Evolutionary conservation across 176 grass and related monocot species (phyloP).

Genomic region (Areca catechu): DNA sequence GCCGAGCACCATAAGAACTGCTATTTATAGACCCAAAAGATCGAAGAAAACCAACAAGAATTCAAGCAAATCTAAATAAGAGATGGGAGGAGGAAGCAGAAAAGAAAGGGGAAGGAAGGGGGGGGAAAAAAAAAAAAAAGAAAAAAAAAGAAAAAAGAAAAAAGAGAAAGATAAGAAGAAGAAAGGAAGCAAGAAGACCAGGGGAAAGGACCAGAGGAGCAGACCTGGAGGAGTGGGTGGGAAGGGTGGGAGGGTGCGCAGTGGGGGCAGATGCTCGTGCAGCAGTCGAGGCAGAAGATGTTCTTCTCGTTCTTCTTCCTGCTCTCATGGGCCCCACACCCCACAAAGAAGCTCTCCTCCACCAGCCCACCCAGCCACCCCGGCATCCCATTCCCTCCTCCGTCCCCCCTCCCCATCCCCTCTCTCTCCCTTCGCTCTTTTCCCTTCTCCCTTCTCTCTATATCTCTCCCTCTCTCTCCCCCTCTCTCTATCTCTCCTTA

Average conservation of each 20-base stretch:
- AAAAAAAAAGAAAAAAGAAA: background rate
- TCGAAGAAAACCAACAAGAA: too few species aligned
- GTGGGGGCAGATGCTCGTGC: slow-evolving; percentile 80
- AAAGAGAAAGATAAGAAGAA: background rate
- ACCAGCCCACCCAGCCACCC: slow-evolving; percentile 59
- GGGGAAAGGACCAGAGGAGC: background rate
- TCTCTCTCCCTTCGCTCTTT: background rate
- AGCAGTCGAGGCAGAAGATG: slow-evolving; percentile 95
- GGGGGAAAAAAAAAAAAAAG: too few species aligned
- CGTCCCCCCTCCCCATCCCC: background rate
- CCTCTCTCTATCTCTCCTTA: background rate
- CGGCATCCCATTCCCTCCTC: slow-evolving; percentile 30
- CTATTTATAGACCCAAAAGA: slow-evolving; percentile 1
- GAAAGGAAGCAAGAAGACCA: background rate
- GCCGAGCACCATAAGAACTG: too few species aligned
- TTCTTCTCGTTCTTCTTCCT: slow-evolving; percentile 98
- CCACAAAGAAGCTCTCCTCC: slow-evolving; percentile 87
- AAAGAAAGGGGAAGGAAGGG: too few species aligned
- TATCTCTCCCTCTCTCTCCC: background rate
- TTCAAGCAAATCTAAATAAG: background rate
- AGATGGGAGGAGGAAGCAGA: background rate
- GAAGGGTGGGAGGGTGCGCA: slow-evolving; percentile 49
- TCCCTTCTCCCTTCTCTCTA: background rate
- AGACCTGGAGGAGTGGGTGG: slow-evolving; percentile 74
- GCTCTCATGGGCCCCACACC: slow-evolving; percentile 47